Evolutionary conservation across 164 flowering plant species (phyloP).

Genomic region (Vitis rotundifolia): DNA sequence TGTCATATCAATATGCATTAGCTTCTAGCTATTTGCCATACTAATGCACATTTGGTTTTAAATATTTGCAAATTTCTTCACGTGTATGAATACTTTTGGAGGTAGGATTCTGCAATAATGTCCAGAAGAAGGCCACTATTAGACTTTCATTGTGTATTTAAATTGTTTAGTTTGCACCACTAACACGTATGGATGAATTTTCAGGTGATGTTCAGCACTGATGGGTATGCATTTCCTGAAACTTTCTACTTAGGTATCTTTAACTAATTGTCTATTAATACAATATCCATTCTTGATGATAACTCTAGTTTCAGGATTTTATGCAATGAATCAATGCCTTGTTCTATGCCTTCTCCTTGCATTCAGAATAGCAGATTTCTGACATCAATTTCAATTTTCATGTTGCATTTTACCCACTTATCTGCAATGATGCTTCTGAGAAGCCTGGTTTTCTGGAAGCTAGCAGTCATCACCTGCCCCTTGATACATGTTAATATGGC

Average conservation of each 20-base stretch:
- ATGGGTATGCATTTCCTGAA: constrained; percentile 91
- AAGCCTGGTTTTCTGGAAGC: neutral
- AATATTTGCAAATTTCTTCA: too few relatives aligned
- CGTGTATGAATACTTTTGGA: too few relatives aligned
- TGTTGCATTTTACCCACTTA: neutral
- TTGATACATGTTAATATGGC: neutral
- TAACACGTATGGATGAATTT: constrained; percentile 9
- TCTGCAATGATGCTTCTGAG: neutral
- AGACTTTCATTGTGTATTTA: neutral
- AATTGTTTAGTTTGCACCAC: constrained; percentile 5
- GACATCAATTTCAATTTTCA: neutral
- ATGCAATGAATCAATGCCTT: neutral
- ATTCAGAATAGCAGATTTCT: too few relatives aligned
- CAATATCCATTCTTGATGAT: neutral
- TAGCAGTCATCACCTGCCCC: neutral
- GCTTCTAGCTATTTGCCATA: too few relatives aligned
- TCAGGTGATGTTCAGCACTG: constrained; percentile 99
- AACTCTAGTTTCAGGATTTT: neutral
- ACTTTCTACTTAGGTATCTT: constrained; percentile 80
- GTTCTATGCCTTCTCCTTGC: neutral
- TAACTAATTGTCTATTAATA: neutral
- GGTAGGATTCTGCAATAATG: too few relatives aligned
- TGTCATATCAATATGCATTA: too few relatives aligned
- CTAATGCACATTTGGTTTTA: too few relatives aligned
- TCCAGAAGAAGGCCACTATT: too few relatives aligned